These are phyloP conservation scores for Chaetoceros muelleri DNA, from an alignment of 108 stramenopile species.

Conservation along the genomic window DNA sequence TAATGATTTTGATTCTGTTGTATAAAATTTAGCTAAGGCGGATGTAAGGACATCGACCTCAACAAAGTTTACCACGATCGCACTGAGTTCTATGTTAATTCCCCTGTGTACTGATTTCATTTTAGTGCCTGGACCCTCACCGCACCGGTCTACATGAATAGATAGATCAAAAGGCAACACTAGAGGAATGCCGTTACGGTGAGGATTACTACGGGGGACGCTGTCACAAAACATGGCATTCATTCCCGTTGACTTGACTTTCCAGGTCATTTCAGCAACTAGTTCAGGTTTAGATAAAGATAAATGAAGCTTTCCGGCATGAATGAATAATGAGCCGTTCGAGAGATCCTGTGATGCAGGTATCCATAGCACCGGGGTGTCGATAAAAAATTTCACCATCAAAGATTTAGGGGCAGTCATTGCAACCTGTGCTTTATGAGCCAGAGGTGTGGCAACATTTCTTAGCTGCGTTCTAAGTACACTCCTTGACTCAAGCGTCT, in stretches of 20 bases:
- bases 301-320: slow-evolving; percentile 49
- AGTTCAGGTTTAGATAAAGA: slow-evolving; percentile 27
- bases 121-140: neutral
- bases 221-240: slow-evolving; percentile 15
- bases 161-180: slow-evolving; percentile 1
- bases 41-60: too few species aligned
- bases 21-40: too few species aligned
- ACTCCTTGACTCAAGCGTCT: slow-evolving; percentile 29
- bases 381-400: slow-evolving; percentile 39
- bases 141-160: neutral
- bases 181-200: neutral
- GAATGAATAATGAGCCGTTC: slow-evolving; percentile 51
- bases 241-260: slow-evolving; percentile 34
- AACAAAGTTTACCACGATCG: too few species aligned
- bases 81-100: too few species aligned
- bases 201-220: neutral
- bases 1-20: too few species aligned
- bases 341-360: slow-evolving; percentile 31
- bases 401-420: slow-evolving; percentile 51
- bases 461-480: slow-evolving; percentile 43
- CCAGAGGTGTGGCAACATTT: slow-evolving; percentile 66
- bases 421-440: slow-evolving; percentile 58
- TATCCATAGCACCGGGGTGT: slow-evolving; percentile 70
- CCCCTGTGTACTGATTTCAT: too few species aligned
- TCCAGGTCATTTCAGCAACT: slow-evolving; percentile 26